Evolutionary conservation across 2,329 filamentous ascomycete genomes (phyloP).

Genomic region (Teratosphaeria pseudoeucalypti): DNA sequence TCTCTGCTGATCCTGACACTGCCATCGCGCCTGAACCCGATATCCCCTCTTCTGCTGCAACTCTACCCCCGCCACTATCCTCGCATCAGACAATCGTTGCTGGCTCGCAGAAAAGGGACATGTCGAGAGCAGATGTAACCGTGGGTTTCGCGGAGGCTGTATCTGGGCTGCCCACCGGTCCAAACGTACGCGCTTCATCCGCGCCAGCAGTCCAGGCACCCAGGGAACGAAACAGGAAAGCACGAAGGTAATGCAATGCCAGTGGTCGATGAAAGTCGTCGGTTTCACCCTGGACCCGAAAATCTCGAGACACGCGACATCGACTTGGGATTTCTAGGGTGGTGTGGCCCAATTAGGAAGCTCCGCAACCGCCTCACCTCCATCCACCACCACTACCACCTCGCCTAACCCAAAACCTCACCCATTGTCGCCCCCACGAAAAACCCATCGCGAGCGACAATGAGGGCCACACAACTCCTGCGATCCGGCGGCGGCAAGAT

Average conservation of each 20-base stretch:
- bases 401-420: slow-evolving; percentile 3
- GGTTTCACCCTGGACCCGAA: background rate
- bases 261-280: background rate
- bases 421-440: background rate
- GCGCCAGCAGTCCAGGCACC: slow-evolving; percentile 2
- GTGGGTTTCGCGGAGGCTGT: slow-evolving; percentile 42
- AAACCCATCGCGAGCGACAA: slow-evolving; percentile 11
- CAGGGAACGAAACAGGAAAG: background rate
- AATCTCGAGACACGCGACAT: slow-evolving; percentile 1
- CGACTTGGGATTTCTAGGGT: background rate
- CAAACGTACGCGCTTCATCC: slow-evolving; percentile 41
- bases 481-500: slow-evolving; percentile 71
- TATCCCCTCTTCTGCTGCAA: slow-evolving; percentile 10
- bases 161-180: slow-evolving; percentile 51
- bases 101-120: slow-evolving; percentile 13
- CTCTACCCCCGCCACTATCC: slow-evolving; percentile 7
- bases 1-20: slow-evolving; percentile 8
- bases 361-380: slow-evolving; percentile 2
- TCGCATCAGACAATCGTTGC: background rate
- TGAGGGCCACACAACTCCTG: slow-evolving; percentile 21
- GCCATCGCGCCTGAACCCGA: slow-evolving; percentile 10
- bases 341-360: background rate
- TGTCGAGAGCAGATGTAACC: slow-evolving; percentile 20
- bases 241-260: background rate
- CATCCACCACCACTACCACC: slow-evolving; percentile 11